Evolutionary conservation across 495 filamentous ascomycete species (phyloP).

Genomic region (Penicillium crystallinum): DNA sequence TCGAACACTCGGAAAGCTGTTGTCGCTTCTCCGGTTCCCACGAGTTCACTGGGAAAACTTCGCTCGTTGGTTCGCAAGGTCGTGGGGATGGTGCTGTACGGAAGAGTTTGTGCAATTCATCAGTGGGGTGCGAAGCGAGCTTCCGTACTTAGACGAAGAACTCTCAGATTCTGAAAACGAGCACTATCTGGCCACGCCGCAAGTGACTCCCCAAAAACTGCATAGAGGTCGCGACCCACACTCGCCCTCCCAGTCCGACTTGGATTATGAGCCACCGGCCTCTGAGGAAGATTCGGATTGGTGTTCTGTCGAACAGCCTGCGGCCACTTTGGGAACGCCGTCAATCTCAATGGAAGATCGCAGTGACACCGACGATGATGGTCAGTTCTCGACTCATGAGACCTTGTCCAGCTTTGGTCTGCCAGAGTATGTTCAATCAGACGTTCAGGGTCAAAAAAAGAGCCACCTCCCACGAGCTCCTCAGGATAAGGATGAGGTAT

Average conservation of each 20-base stretch:
- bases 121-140: background rate
- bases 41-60: background rate
- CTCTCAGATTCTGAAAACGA: background rate
- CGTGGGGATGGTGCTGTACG: background rate
- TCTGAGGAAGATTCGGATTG: background rate
- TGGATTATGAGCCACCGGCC: background rate
- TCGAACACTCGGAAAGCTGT: background rate
- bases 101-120: background rate
- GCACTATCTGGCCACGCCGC: background rate
- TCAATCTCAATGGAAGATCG: background rate
- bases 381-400: background rate
- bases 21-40: background rate
- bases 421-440: no score
- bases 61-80: background rate
- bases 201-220: background rate
- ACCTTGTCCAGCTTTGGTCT: background rate
- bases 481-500: no score
- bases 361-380: background rate
- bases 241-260: background rate
- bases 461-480: no score
- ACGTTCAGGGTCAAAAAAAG: background rate
- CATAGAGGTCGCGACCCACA: background rate
- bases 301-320: background rate
- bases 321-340: background rate
- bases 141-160: background rate